These are phyloP conservation scores for Trypanosoma scelopori DNA, from an alignment of 208 protist genomes.

Conservation along the genomic window DNA sequence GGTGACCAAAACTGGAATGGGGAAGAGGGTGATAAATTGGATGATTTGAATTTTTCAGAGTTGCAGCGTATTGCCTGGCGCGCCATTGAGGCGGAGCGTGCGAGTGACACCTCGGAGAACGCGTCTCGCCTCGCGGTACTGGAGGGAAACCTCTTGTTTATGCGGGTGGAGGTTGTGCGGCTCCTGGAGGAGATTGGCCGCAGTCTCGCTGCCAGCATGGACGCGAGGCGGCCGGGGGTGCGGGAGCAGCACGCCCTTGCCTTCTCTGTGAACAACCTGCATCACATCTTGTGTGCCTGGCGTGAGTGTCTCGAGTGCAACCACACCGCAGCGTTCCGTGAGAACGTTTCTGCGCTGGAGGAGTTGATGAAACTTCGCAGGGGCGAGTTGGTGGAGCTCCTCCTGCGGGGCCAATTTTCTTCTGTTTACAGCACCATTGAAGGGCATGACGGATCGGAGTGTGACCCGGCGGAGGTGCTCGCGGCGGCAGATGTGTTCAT, in stretches of 20 bases:
- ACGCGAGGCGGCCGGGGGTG: constrained; percentile 6
- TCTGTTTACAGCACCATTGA: constrained; percentile 42
- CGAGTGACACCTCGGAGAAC: constrained; percentile 57
- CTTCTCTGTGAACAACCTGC: constrained; percentile 60
- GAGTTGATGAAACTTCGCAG: constrained; percentile 41
- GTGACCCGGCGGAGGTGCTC: constrained; percentile 31
- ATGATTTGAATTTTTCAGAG: constrained; percentile 19
- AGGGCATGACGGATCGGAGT: constrained; percentile 22
- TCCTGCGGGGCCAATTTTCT: constrained; percentile 44
- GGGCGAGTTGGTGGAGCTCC: constrained; percentile 36
- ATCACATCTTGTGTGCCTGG: constrained; percentile 30
- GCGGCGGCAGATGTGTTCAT: constrained; percentile 57
- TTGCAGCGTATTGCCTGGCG: constrained; percentile 46
- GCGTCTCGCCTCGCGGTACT: constrained; percentile 58
- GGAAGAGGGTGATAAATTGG: not conserved
- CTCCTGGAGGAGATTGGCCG: constrained; percentile 42
- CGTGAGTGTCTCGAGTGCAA: constrained; percentile 24
- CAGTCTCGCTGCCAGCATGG: constrained; percentile 23
- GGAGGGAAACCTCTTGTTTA: constrained; percentile 60
- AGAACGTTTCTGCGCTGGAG: constrained; percentile 39
- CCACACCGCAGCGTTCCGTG: constrained; percentile 24
- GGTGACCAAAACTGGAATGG: not conserved
- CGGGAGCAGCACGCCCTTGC: constrained; percentile 21
- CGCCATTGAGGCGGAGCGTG: constrained; percentile 56
- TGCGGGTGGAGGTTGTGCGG: constrained; percentile 68